Base-by-base conservation (phyloP, 768 basidiomycete genomes). In the Leucocoprinus birnbaumii region DNA sequence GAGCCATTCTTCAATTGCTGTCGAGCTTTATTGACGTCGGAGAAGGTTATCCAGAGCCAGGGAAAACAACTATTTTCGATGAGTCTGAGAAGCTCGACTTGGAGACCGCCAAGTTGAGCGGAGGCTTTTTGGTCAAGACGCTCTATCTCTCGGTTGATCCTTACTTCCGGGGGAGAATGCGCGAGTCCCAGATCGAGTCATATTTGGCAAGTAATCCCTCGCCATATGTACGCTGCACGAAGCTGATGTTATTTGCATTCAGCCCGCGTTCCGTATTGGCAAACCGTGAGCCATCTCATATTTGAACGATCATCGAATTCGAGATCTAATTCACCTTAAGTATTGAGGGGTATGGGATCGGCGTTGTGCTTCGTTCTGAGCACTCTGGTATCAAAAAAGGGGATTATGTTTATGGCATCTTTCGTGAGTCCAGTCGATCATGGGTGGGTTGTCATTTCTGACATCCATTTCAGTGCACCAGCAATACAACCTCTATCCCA, bases 71-170 rank as follows among this genome's bases (percentile, higher is more conserved):
- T 0, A 58, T 71, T 10, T 69, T 73, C 50, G 76, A 80, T 58
- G 63, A 55, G 0, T 71, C 61, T 16, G 62, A 71, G 50, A 71
- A 65, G 1, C 80, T 82, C 56, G 79, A 82, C 59, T 55, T 75
- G 8, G 76, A 77, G 1, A 69, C 53, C 35, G 69, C 72, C 0
- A 61, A 66, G 0, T 61, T 77, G 46, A 62, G 75, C 25, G 72
- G 74, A 0, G 73, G 74, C 0, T 59, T 76, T 46, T 60, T 82
- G 24, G 55, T 78, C 56, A 81, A 79, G 63, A 73, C 71, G 0
- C 65, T 80, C 13, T 66, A 69, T 4, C 59, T 82, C 14, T 74
- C 74, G 14, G 62, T 80, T 38, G 81, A 81, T 48, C 79, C 79
- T 0, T 78, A 75, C 58, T 24, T 78, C 56, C 58, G 73, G 14